Percentiles rank a stretch among this genome's conserved stretches.
Conservation (phyloP, 352 stramenopile genomes). For the Elongisporangium undulatum region DNA sequence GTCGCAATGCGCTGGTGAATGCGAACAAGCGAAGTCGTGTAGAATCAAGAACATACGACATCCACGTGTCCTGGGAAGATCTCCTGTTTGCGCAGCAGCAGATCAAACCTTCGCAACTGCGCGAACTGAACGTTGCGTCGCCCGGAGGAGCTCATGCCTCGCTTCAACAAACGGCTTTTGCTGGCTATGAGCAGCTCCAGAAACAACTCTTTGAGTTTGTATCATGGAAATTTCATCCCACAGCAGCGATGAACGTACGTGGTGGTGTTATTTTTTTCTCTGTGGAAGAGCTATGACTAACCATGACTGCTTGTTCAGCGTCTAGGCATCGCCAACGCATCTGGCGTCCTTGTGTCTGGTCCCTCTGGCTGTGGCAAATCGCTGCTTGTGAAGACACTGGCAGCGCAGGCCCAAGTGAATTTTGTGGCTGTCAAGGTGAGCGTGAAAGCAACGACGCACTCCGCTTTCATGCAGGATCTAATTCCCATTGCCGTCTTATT, state of each 20-base stretch:
- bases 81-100: slow-evolving; percentile 46
- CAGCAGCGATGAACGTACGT: slow-evolving; percentile 55
- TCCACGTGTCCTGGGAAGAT: slow-evolving; percentile 30
- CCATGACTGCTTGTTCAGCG: slow-evolving; percentile 23
- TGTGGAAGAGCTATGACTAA: not conserved
- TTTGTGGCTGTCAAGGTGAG: slow-evolving; percentile 80
- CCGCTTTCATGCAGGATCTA: not conserved
- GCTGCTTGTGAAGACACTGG: slow-evolving; percentile 62
- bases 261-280: slow-evolving; percentile 4
- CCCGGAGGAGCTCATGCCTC: slow-evolving; percentile 19
- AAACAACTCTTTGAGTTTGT: slow-evolving; percentile 66
- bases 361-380: slow-evolving; percentile 82
- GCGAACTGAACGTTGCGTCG: slow-evolving; percentile 66
- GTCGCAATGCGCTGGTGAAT: slow-evolving; percentile 45
- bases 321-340: slow-evolving; percentile 57
- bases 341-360: slow-evolving; percentile 73
- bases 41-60: not conserved
- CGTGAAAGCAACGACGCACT: not conserved
- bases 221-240: slow-evolving; percentile 60
- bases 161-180: slow-evolving; percentile 30
- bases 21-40: slow-evolving; percentile 13
- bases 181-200: slow-evolving; percentile 53
- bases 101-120: slow-evolving; percentile 70
- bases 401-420: slow-evolving; percentile 59
- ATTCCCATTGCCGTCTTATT: not conserved